Evolutionary conservation across 2,329 filamentous ascomycete genomes (phyloP), one percentile per base, ranked within the genome.

Genomic region (Alternaria angustiovoidea): DNA sequence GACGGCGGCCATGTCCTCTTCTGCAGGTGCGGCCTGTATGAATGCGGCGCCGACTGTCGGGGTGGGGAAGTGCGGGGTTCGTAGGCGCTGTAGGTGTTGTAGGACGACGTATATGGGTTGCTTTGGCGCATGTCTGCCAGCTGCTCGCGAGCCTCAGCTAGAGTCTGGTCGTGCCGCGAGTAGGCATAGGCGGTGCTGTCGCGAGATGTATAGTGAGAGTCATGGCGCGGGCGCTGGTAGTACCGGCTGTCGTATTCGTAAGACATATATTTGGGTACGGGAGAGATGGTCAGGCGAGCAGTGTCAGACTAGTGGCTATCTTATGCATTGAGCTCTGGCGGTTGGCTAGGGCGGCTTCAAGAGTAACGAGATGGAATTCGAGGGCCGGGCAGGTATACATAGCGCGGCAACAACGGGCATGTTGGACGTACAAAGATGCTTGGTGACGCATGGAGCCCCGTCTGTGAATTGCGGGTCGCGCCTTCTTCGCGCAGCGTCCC

Each of bases 1-100:
- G 83, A 82, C 1, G 89, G 90, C 6, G 89, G 88, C 72, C 81
- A 83, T 61, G 75, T 70, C 16, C 62, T 46, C 51, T 58, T 72
- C 60, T 62, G 65, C 24, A 51, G 18, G 66, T 57, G 57, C 7
- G 63, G 66, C 41, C 64, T 72, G 56, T 69, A 57, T 57, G 67
- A 58, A 20, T 57, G 54, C 30, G 69, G 58, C 36, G 71, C 60
- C 39, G 64, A 58, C 9, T 60, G 66, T 39, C 59, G 56, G 8
- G 68, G 64, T n/a, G 72, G 64, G 39, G 66, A 58, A 30, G 63
- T 63, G 74, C 75, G 76, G 54, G 74, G 66, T 42, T 78, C 75
- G 68, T 78, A 77, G 56, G 62, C 42, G 49, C 22, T 47, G 44
- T 54, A 44, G 62, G 64, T 54, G 57, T 76, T 72, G 69, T 77